A percentile compares a stretch with the other conserved stretches of the same genome.
Evolutionary conservation across 1,284 basidiomycete species (phyloP).

Genomic region (Melampsora larici-populina): DNA sequence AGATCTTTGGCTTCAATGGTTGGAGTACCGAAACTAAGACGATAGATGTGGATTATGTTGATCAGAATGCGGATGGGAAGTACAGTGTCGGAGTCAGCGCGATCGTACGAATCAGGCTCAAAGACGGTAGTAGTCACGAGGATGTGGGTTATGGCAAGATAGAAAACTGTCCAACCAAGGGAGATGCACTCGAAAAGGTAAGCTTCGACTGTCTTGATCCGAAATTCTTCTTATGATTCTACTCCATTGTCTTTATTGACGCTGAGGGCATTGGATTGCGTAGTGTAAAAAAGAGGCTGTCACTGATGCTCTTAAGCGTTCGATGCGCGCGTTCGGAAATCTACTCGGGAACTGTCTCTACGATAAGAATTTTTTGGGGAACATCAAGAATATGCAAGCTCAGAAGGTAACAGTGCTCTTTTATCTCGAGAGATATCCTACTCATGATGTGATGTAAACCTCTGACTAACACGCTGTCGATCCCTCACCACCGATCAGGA

Average conservation of each 20-base stretch:
- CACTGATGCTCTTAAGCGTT: slow-evolving; percentile 87
- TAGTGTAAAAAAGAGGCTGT: slow-evolving; percentile 97
- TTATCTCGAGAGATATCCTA: neutral
- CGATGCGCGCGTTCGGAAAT: slow-evolving; percentile 87
- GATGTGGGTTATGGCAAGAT: slow-evolving; percentile 84
- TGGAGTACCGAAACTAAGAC: slow-evolving; percentile 84
- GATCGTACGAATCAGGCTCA: slow-evolving; percentile 77
- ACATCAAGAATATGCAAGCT: slow-evolving; percentile 80
- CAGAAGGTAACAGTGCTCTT: slow-evolving; percentile 57
- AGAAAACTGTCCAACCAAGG: slow-evolving; percentile 82
- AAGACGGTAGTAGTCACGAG: slow-evolving; percentile 86
- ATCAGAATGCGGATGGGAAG: slow-evolving; percentile 54
- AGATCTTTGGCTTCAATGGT: slow-evolving; percentile 97
- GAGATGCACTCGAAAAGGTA: slow-evolving; percentile 85
- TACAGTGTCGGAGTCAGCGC: slow-evolving; percentile 78
- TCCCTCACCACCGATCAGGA: slow-evolving; percentile 17
- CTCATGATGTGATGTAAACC: neutral
- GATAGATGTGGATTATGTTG: slow-evolving; percentile 66
- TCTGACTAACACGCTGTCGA: neutral
- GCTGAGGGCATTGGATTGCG: slow-evolving; percentile 16
- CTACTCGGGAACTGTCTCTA: slow-evolving; percentile 92
- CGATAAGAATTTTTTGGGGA: slow-evolving; percentile 80
- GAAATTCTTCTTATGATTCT: neutral
- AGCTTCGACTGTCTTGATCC: neutral
- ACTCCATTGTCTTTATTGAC: slow-evolving; percentile 1